Evolutionary conservation across 352 stramenopile species (phyloP), one percentile per base, ranked within the genome.

Genomic region (Globisporangium cylindrosporum): DNA sequence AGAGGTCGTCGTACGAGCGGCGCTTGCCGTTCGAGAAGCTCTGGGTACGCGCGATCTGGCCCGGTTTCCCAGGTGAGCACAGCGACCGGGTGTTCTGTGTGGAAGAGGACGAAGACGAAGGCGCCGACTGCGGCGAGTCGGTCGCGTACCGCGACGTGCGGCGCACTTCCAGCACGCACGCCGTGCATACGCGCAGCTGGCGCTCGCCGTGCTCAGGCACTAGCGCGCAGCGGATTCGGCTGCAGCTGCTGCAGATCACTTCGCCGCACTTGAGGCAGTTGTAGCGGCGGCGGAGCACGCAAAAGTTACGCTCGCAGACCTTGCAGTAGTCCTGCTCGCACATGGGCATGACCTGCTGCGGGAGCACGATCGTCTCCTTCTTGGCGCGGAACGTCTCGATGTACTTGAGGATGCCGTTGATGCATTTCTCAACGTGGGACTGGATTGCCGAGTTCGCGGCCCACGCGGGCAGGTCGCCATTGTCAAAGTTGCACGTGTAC

Each of bases 401-500:
- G 80, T 95, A 95, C 75, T 92, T 92, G 70, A 92, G 77, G 29
- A 92, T 93, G 49, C 81, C 80, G n/a, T 81, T 92, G 66, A 95
- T 83, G 62, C 86, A 94, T 67, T 94, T 95, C 63, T 94, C 86
- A 0, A 95, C 88, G 64, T 95, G 88, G 18, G 88, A 92, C 71
- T 94, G 88, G 63, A 95, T 94, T 29, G 84, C 85, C 59, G 82
- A 91, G 76, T 92, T 94, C 18, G 86, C 88, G 4, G 87, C 84
- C 85, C 85, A 93, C n/a, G 85, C 84, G 3, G 87, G 85, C 3
- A 95, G 70, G 62, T 95, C 85, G 24, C 85, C 85, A 59, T 93
- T 92, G 74, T 92, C 85, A 67, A 95, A 91, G 71, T 90, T 93
- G 77, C 88, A 94, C 57, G 86, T 93, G 74, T 95, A 95, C 24